A percentile compares a stretch with the other conserved stretches of the same genome.
phyloP scores from a whole-genome alignment of 768 basidiomycete genomes.

The Lactifluus hygrophoroides region DNA sequence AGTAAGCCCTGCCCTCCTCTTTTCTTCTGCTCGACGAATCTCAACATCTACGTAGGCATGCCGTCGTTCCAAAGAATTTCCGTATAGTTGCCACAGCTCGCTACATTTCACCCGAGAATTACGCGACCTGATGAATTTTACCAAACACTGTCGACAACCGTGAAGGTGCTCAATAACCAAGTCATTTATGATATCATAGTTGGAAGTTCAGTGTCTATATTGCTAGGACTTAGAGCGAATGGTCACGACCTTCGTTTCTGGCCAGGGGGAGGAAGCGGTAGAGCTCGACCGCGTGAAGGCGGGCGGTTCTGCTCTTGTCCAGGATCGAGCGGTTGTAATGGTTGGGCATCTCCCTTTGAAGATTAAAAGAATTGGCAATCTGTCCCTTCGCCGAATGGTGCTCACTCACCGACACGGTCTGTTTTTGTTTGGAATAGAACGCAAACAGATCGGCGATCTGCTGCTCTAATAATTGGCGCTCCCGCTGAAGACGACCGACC shows the following conservation, averaged over 20 bases:
- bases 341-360: not conserved
- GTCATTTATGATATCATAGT: not conserved
- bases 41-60: constrained; percentile 43
- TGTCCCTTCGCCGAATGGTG: not conserved
- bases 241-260: constrained; percentile 2
- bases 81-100: constrained; percentile 77
- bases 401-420: constrained; percentile 24
- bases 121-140: not conserved
- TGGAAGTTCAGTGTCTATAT: not conserved
- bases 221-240: not conserved
- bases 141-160: not conserved
- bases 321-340: constrained; percentile 1
- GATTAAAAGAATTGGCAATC: not conserved
- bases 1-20: constrained; percentile 36
- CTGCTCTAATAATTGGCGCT: constrained; percentile 55
- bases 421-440: constrained; percentile 62
- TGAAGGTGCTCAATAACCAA: not conserved
- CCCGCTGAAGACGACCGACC: constrained; percentile 55
- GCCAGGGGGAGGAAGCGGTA: constrained; percentile 10
- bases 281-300: constrained; percentile 2
- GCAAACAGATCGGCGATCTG: constrained; percentile 67
- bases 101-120: constrained; percentile 37
- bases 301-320: constrained; percentile 1
- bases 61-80: constrained; percentile 65
- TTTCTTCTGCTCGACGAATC: not conserved